A percentile compares a stretch with the other conserved stretches of the same genome.
Conservation (phyloP, 1,139 yeast species). For the Pichia sp. region DNA sequence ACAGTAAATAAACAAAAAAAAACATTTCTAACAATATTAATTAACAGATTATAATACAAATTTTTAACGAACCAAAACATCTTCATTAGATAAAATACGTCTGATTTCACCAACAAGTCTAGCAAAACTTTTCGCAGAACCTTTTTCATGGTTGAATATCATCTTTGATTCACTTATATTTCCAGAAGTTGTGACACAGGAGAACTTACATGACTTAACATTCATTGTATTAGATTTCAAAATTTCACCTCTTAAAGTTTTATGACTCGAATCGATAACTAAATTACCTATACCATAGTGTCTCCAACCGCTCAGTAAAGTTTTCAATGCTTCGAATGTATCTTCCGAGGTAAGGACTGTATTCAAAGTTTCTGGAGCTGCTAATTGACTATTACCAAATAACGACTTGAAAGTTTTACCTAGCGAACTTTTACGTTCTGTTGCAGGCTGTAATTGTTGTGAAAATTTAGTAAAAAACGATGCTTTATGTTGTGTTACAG, state of each 20-base stretch:
- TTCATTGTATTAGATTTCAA: slow-evolving; percentile 57
- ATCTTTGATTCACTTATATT: slow-evolving; percentile 41
- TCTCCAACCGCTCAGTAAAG: slow-evolving; percentile 61
- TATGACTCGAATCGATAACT: slow-evolving; percentile 38
- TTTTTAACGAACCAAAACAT: slow-evolving; percentile 20
- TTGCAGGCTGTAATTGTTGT: slow-evolving; percentile 19
- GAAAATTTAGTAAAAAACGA: slow-evolving; percentile 63
- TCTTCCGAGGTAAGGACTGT: slow-evolving; percentile 49
- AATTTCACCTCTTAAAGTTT: slow-evolving; percentile 51
- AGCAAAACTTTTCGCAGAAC: slow-evolving; percentile 61
- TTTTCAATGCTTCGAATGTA: slow-evolving; percentile 57
- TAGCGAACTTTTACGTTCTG: slow-evolving; percentile 23
- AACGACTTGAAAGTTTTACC: slow-evolving; percentile 26
- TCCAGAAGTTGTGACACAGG: slow-evolving; percentile 41
- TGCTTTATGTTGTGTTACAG: slow-evolving; percentile 29
- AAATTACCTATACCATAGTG: slow-evolving; percentile 62
- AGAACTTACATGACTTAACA: slow-evolving; percentile 58
- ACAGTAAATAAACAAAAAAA: background rate
- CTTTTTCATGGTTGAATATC: slow-evolving; percentile 51
- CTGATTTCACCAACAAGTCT: slow-evolving; percentile 48
- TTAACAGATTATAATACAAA: slow-evolving; percentile 1
- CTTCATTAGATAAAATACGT: slow-evolving; percentile 39
- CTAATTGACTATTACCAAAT: slow-evolving; percentile 30
- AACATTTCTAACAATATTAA: background rate
- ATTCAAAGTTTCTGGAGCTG: slow-evolving; percentile 24